phyloP scores from a whole-genome alignment of 2,329 filamentous ascomycete genomes.

The Lachnellula cervina region DNA sequence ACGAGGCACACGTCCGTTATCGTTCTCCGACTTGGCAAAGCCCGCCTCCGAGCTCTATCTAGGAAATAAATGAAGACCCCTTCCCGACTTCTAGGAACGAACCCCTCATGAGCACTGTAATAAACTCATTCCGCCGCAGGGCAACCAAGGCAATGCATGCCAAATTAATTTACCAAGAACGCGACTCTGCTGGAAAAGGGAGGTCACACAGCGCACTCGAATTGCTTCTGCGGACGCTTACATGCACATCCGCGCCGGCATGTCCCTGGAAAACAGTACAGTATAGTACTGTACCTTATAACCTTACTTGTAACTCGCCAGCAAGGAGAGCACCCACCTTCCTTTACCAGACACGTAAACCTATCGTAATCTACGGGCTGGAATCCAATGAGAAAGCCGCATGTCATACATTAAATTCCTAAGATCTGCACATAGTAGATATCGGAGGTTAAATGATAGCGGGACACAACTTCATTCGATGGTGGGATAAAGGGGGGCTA shows the following conservation, averaged over 20 bases:
- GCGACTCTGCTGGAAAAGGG: neutral
- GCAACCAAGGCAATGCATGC: neutral
- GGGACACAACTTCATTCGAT: neutral
- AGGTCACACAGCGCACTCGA: neutral
- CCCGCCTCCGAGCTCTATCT: neutral
- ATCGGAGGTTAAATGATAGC: conserved; percentile 3
- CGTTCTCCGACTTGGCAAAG: neutral
- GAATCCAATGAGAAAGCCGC: neutral
- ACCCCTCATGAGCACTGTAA: neutral
- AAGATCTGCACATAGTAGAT: neutral
- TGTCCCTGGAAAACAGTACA: neutral
- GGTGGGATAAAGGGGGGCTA: neutral
- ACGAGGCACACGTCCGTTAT: conserved; percentile 9
- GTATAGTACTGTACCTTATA: neutral
- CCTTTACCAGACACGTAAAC: neutral
- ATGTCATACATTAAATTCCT: neutral
- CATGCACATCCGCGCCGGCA: neutral
- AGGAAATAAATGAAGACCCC: neutral
- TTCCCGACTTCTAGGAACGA: neutral
- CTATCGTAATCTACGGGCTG: neutral
- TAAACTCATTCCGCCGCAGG: neutral
- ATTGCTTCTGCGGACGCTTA: neutral
- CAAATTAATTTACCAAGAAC: neutral
- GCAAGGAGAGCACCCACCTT: neutral
- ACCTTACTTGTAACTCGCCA: neutral